Evolutionary conservation across 768 basidiomycete species (phyloP).

Genomic region (Collybiopsis confluens): DNA sequence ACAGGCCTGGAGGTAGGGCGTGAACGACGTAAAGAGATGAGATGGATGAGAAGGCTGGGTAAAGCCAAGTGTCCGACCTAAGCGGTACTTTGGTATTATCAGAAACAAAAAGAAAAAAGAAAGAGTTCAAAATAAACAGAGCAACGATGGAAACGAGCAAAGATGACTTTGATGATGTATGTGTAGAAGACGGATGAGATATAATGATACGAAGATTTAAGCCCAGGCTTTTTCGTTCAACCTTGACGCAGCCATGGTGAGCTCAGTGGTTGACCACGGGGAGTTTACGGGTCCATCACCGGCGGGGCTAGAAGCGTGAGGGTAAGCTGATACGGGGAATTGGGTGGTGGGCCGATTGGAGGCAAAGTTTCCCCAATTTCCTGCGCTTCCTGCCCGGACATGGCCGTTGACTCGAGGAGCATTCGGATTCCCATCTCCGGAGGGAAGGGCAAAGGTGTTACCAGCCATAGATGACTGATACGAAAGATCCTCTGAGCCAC

Average conservation of each 20-base stretch:
- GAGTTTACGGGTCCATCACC: slow-evolving; percentile 52
- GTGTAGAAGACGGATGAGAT: slow-evolving; percentile 17
- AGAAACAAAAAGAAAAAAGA: slow-evolving; percentile 12
- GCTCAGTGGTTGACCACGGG: slow-evolving; percentile 57
- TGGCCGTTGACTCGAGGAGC: slow-evolving; percentile 56
- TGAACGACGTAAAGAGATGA: slow-evolving; percentile 12
- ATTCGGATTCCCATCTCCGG: slow-evolving; percentile 34
- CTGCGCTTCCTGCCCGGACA: slow-evolving; percentile 74
- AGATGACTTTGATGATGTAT: slow-evolving; percentile 15
- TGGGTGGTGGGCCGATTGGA: slow-evolving; percentile 37
- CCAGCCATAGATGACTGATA: slow-evolving; percentile 25
- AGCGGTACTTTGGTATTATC: background rate
- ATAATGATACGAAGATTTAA: slow-evolving; percentile 23
- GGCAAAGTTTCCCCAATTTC: slow-evolving; percentile 69
- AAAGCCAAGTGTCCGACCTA: slow-evolving; percentile 2
- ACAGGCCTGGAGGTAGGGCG: background rate
- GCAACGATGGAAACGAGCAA: slow-evolving; percentile 32
- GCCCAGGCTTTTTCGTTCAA: slow-evolving; percentile 61
- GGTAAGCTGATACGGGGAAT: slow-evolving; percentile 43
- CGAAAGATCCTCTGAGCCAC: slow-evolving; percentile 63
- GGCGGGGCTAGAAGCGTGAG: slow-evolving; percentile 53
- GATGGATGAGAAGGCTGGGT: slow-evolving; percentile 15
- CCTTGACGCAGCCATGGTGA: slow-evolving; percentile 45
- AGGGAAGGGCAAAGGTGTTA: slow-evolving; percentile 39
- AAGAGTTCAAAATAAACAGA: slow-evolving; percentile 19